phyloP scores from a whole-genome alignment of 2,329 filamentous ascomycete species.

The Fusarium falciforme region DNA sequence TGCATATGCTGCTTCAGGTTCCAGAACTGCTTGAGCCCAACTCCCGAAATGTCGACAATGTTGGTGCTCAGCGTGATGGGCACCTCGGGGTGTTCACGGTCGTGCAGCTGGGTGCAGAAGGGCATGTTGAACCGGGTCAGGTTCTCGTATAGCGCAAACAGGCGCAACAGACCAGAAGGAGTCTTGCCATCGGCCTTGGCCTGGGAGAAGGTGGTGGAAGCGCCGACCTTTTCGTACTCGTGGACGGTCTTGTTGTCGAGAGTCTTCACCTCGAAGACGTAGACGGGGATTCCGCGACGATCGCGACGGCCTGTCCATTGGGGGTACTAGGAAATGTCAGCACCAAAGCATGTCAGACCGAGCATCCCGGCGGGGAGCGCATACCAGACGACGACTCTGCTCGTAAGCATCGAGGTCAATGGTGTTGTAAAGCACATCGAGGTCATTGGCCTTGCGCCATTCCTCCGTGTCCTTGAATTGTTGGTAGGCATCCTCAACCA shows the following conservation, averaged over 20 bases:
- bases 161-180: conserved; percentile 80
- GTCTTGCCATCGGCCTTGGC: conserved; percentile 75
- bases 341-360: background rate
- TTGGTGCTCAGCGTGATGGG: conserved; percentile 94
- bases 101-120: conserved; percentile 79
- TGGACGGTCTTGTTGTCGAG: conserved; percentile 85
- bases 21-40: conserved; percentile 95
- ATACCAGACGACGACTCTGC: conserved; percentile 78
- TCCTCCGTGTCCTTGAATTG: conserved; percentile 92
- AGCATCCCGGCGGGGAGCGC: background rate
- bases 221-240: conserved; percentile 76
- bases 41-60: conserved; percentile 91
- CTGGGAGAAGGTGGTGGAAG: conserved; percentile 67
- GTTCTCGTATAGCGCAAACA: conserved; percentile 95
- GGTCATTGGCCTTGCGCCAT: conserved; percentile 83
- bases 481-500: conserved; percentile 78
- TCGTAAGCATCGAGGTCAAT: conserved; percentile 90
- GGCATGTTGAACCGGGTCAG: conserved; percentile 89
- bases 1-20: conserved; percentile 95
- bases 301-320: conserved; percentile 96
- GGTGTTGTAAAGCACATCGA: conserved; percentile 84
- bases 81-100: conserved; percentile 79
- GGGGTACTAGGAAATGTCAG: conserved; percentile 72
- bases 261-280: conserved; percentile 87
- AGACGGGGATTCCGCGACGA: conserved; percentile 89